These are phyloP conservation scores for Geotrichum carabidarum DNA, from an alignment of 1,139 yeast genomes.

Conservation along the genomic window DNA sequence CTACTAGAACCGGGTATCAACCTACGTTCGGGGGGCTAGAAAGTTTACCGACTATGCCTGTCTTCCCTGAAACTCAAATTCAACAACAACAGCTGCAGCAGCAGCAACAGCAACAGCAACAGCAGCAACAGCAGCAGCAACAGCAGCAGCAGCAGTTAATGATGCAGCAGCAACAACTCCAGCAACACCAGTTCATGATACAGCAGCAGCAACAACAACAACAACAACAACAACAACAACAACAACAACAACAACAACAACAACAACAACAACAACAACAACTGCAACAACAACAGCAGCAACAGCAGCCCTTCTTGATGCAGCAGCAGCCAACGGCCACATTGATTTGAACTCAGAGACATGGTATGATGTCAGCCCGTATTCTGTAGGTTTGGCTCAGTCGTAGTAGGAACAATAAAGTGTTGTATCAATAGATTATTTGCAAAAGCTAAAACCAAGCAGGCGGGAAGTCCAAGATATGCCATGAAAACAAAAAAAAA, in stretches of 20 bases:
- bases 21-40: conserved; percentile 10
- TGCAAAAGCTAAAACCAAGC: no score
- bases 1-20: conserved; percentile 5
- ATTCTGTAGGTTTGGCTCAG: no score
- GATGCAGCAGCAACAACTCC: neutral
- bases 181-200: neutral
- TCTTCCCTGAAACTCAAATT: neutral
- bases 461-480: no score
- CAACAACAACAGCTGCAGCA: neutral
- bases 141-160: conserved; percentile 7
- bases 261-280: neutral
- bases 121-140: neutral
- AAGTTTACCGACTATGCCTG: neutral
- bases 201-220: neutral
- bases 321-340: conserved; percentile 3
- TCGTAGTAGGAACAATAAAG: no score
- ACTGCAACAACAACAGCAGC: neutral
- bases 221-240: neutral
- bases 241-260: neutral
- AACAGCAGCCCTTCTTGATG: neutral
- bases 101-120: neutral
- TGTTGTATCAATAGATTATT: no score
- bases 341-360: neutral
- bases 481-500: no score
- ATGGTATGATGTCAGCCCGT: no score